phyloP scores from a whole-genome alignment of 2,329 filamentous ascomycete genomes.

The Anthostomella pinea region DNA sequence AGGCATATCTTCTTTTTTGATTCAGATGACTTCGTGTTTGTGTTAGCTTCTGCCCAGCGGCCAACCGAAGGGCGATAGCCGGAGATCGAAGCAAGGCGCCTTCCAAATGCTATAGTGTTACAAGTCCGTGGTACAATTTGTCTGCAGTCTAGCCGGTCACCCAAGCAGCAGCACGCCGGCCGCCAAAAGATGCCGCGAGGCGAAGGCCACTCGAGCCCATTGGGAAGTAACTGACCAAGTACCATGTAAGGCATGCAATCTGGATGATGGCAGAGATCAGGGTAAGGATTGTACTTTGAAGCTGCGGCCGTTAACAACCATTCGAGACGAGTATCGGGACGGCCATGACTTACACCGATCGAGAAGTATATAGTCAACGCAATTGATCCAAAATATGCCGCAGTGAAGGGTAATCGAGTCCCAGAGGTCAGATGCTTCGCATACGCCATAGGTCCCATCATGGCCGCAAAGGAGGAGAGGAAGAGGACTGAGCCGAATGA shows the following conservation, averaged over 20 bases:
- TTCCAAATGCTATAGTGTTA: constrained; percentile 6
- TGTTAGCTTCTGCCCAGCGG: too few species aligned
- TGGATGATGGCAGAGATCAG: constrained; percentile 81
- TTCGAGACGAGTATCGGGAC: neutral
- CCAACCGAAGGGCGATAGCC: too few species aligned
- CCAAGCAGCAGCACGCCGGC: constrained; percentile 81
- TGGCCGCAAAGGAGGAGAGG: constrained; percentile 84
- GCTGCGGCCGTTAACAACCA: constrained; percentile 47
- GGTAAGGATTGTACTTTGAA: constrained; percentile 81
- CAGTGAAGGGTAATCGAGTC: constrained; percentile 85
- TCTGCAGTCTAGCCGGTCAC: constrained; percentile 63
- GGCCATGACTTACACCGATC: constrained; percentile 69
- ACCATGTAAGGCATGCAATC: constrained; percentile 82
- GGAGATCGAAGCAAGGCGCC: constrained; percentile 1
- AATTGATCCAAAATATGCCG: constrained; percentile 93
- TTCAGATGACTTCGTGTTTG: too few species aligned
- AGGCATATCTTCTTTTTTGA: too few species aligned
- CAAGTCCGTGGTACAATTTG: constrained; percentile 12
- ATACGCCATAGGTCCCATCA: constrained; percentile 89
- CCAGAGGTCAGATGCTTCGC: constrained; percentile 79
- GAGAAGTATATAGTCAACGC: constrained; percentile 87
- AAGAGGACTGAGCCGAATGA: constrained; percentile 89
- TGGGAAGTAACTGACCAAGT: constrained; percentile 94
- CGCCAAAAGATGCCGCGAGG: constrained; percentile 82
- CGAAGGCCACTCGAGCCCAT: constrained; percentile 90